These are phyloP conservation scores for Rhynchosporium secalis DNA, from an alignment of 2,329 filamentous ascomycete genomes.

Conservation along the genomic window DNA sequence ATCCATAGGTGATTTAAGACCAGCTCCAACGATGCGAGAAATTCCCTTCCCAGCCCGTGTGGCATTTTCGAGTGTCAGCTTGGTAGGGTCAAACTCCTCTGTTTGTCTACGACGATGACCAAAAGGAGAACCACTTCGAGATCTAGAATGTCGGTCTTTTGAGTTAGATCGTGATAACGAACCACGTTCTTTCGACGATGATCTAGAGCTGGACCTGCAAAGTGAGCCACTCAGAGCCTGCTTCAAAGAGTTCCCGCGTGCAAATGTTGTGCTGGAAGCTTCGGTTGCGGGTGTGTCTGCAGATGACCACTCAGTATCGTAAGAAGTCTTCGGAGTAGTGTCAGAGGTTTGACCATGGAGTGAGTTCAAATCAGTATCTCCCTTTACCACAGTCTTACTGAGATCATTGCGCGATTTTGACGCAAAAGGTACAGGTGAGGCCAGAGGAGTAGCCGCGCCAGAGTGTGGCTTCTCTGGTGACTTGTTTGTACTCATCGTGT, in stretches of 20 bases:
- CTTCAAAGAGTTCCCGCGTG: slow-evolving; percentile 34
- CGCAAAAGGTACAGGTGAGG: slow-evolving; percentile 19
- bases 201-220: slow-evolving; percentile 30
- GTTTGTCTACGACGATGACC: slow-evolving; percentile 19
- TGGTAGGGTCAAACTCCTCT: slow-evolving; percentile 39
- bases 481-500: slow-evolving; percentile 14
- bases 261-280: slow-evolving; percentile 29
- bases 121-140: slow-evolving; percentile 33
- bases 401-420: slow-evolving; percentile 27
- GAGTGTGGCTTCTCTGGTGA: slow-evolving; percentile 19
- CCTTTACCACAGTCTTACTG: slow-evolving; percentile 2
- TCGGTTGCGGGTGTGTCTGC: slow-evolving; percentile 21
- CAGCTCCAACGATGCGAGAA: slow-evolving; percentile 70
- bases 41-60: slow-evolving; percentile 67
- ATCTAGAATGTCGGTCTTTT: slow-evolving; percentile 23
- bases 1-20: slow-evolving; percentile 54
- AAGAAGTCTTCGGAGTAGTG: slow-evolving; percentile 32
- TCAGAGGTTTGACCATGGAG: slow-evolving; percentile 17
- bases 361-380: slow-evolving; percentile 12
- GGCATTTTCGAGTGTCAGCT: slow-evolving; percentile 55
- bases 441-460: slow-evolving; percentile 22
- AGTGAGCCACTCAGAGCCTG: slow-evolving; percentile 38
- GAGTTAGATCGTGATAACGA: slow-evolving; percentile 28
- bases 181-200: slow-evolving; percentile 23
- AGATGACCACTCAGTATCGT: slow-evolving; percentile 30